Evolutionary conservation across 2,329 filamentous ascomycete genomes (phyloP).

Genomic region (Penicillium sp.): DNA sequence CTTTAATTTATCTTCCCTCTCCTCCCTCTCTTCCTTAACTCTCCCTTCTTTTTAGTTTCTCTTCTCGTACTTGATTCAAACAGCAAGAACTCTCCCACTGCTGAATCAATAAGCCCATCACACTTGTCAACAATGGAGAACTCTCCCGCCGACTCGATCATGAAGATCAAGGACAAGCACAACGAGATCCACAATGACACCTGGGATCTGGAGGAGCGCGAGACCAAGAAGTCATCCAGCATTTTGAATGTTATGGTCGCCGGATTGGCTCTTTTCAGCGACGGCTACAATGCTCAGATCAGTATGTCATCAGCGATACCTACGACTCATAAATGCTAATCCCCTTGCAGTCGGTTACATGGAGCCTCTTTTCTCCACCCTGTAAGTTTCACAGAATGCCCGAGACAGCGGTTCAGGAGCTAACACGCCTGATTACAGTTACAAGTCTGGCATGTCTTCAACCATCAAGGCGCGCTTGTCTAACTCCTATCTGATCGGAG

Average conservation of each 20-base stretch:
- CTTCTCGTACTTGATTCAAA: neutral
- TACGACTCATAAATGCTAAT: constrained; percentile 7
- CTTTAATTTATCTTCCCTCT: neutral
- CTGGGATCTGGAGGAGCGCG: constrained; percentile 8
- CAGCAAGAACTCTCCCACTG: neutral
- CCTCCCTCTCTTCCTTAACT: neutral
- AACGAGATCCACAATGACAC: neutral
- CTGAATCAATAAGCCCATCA: neutral
- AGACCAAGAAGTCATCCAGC: constrained; percentile 21
- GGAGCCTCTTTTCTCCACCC: constrained; percentile 35
- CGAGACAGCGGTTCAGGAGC: neutral
- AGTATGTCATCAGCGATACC: constrained; percentile 12
- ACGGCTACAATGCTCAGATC: constrained; percentile 43
- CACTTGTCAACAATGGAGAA: neutral
- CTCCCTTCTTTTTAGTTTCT: neutral
- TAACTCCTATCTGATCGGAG: constrained; percentile 58
- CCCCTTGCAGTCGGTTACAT: constrained; percentile 31
- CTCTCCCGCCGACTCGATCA: constrained; percentile 13
- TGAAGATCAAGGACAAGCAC: constrained; percentile 8
- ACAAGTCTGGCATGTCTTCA: constrained; percentile 31
- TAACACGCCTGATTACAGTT: constrained; percentile 12
- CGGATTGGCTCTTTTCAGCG: constrained; percentile 39
- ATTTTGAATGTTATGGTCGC: constrained; percentile 37
- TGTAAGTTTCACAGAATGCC: constrained; percentile 17
- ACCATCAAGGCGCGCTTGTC: constrained; percentile 54